These are phyloP conservation scores for Apiotrichum brassicae DNA, from an alignment of 1,284 basidiomycete genomes.

Conservation along the genomic window DNA sequence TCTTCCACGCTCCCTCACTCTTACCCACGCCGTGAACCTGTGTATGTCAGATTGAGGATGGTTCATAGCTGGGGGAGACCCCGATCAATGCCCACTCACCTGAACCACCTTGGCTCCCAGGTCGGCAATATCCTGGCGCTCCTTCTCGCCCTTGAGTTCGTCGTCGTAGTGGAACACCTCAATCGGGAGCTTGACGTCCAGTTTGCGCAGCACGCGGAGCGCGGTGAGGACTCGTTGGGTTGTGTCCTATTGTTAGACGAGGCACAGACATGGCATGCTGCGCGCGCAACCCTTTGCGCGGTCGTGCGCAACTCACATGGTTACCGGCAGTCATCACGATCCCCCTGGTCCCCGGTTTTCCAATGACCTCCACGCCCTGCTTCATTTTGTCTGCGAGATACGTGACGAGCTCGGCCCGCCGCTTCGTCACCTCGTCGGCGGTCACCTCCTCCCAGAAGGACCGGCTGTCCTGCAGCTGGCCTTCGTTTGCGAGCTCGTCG, in stretches of 20 bases:
- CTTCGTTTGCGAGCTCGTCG: constrained; percentile 43
- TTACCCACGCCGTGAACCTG: constrained; percentile 24
- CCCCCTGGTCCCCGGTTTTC: constrained; percentile 27
- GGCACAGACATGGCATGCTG: too few relatives aligned
- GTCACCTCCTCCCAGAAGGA: constrained; percentile 40
- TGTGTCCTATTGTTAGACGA: constrained; percentile 49
- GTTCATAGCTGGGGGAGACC: too few relatives aligned
- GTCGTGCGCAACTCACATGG: constrained; percentile 29
- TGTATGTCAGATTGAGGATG: too few relatives aligned
- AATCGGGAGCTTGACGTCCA: constrained; percentile 43
- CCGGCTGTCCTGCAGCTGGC: constrained; percentile 41
- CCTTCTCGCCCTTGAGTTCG: constrained; percentile 36
- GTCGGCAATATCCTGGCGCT: constrained; percentile 34
- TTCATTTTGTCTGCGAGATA: constrained; percentile 32
- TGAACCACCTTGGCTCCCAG: constrained; percentile 41
- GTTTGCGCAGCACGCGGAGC: constrained; percentile 40
- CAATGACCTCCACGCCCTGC: constrained; percentile 32
- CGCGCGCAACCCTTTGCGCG: too few relatives aligned
- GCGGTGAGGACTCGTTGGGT: constrained; percentile 41
- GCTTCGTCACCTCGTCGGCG: constrained; percentile 28
- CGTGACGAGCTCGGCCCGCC: constrained; percentile 39
- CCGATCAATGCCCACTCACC: too few relatives aligned
- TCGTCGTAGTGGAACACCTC: constrained; percentile 49
- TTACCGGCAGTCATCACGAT: constrained; percentile 50
- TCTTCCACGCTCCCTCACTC: constrained; percentile 34